Conservation (phyloP, 208 protist species). For the Porcisia deanei region DNA sequence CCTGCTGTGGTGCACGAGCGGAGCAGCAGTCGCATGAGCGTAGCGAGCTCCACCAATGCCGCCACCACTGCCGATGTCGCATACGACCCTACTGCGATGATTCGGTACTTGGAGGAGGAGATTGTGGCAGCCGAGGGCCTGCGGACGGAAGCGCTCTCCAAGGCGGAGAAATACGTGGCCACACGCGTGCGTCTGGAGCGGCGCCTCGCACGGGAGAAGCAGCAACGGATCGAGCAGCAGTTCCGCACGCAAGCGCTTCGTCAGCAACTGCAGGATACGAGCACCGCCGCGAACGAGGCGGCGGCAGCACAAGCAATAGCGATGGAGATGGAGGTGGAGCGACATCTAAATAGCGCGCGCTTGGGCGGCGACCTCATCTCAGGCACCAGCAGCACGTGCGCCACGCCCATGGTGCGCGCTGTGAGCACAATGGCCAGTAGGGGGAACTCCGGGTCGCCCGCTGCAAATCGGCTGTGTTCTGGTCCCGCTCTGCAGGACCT, state of each 20-base stretch:
- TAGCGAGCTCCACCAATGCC: slow-evolving; percentile 23
- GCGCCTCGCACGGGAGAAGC: slow-evolving; percentile 41
- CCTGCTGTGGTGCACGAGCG: slow-evolving; percentile 24
- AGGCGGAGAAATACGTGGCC: slow-evolving; percentile 51
- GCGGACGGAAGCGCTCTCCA: slow-evolving; percentile 50
- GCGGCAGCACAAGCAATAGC: slow-evolving; percentile 14
- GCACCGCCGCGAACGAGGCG: slow-evolving; percentile 34
- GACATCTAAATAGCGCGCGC: slow-evolving; percentile 19
- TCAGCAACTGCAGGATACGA: slow-evolving; percentile 51
- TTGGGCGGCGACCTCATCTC: slow-evolving; percentile 22
- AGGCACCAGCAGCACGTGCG: slow-evolving; percentile 34
- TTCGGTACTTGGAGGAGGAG: slow-evolving; percentile 63
- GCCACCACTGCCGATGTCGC: slow-evolving; percentile 27
- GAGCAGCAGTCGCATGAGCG: slow-evolving; percentile 40
- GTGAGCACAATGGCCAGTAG: slow-evolving; percentile 12
- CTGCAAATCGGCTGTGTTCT: not conserved
- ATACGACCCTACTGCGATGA: slow-evolving; percentile 63
- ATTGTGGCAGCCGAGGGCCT: slow-evolving; percentile 59
- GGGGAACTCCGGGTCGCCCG: slow-evolving; percentile 24
- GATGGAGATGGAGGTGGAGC: slow-evolving; percentile 33
- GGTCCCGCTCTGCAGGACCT: not conserved
- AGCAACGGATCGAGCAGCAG: slow-evolving; percentile 26
- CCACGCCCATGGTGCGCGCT: slow-evolving; percentile 26
- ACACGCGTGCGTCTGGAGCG: slow-evolving; percentile 51
- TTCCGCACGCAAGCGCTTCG: slow-evolving; percentile 37